A percentile compares a stretch with the other conserved stretches of the same genome.
Evolutionary conservation across 2,329 filamentous ascomycete species (phyloP).

Genomic region (Sporothrix protearum): DNA sequence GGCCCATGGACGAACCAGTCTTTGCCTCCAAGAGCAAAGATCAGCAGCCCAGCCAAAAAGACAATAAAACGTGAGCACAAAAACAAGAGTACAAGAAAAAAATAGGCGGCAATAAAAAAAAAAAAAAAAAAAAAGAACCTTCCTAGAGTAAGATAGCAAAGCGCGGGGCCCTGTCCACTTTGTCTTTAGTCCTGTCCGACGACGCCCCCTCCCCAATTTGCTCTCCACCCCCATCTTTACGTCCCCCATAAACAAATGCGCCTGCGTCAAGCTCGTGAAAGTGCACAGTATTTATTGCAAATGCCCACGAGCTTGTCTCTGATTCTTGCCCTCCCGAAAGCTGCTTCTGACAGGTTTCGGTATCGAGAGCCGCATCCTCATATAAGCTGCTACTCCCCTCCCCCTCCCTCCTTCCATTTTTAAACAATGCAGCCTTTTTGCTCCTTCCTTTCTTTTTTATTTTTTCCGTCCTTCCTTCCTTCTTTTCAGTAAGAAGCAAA

Average conservation of each 20-base stretch:
- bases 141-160: slow-evolving; percentile 2
- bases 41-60: not conserved
- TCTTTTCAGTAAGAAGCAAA: not conserved
- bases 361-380: not conserved
- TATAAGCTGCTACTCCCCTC: not conserved
- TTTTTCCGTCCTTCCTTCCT: not conserved
- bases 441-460: not conserved
- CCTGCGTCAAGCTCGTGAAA: slow-evolving; percentile 11
- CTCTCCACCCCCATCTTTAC: not conserved
- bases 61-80: not conserved
- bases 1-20: slow-evolving; percentile 2
- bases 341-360: not conserved
- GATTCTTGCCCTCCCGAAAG: not conserved
- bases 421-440: not conserved
- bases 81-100: not conserved
- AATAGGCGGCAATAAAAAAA: not conserved
- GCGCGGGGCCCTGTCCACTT: not conserved
- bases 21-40: slow-evolving; percentile 5
- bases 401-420: not conserved
- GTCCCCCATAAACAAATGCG: slow-evolving; percentile 12
- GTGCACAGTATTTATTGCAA: not conserved
- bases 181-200: not conserved
- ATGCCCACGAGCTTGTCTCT: not conserved
- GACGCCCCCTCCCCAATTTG: not conserved
- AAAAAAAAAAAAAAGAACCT: slow-evolving; percentile 6